Evolutionary conservation across 768 basidiomycete genomes (phyloP), one percentile per base, ranked within the genome.

Genomic region (Boletus eberwhitei): DNA sequence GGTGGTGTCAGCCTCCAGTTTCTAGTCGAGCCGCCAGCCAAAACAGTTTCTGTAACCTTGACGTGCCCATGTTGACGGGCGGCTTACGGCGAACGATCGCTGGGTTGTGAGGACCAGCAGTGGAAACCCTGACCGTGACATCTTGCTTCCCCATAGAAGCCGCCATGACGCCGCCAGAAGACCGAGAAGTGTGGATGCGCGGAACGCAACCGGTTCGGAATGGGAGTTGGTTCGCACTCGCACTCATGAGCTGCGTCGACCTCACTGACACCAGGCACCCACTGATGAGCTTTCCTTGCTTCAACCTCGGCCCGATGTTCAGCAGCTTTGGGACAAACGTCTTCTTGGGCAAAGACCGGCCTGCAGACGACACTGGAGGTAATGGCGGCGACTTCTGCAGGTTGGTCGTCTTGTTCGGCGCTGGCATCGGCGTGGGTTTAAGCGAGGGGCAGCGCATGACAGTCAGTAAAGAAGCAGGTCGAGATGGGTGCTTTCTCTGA

Each of bases 181-280:
- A 35, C 7, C 1, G 40, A 40, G 24, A 3, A 17, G 8, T 16
- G 9, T 26, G 29, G 3, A 8, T 3, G 8, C 29, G 11, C 2
- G 42, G 58, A 54, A 54, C 8, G n/a, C 58, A 54, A 35, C 40
- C 37, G 0, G 47, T 47, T 17, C 47, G 50, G 5, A 46, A 21
- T 1, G 37, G 34, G n/a, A 17, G 37, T 44, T 45, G n/a, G n/a
- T n/a, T n/a, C n/a, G n/a, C 12, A 2, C 26, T n/a, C 38, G 14
- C 5, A 17, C 11, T 16, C 11, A 17, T 37, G 26, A 2, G 12
- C 22, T 6, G 48, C 1, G 17, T 29, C 4, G 16, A 8, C 9
- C 12, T 21, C 26, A 8, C 32, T 14, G 5, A 2, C 9, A 4
- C 16, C 12, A 13, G 19, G 29, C 2, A 3, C 21, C 17, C 9